These are phyloP conservation scores for Aspergillus caelatus DNA, from an alignment of 2,329 filamentous ascomycete genomes.

Conservation along the genomic window DNA sequence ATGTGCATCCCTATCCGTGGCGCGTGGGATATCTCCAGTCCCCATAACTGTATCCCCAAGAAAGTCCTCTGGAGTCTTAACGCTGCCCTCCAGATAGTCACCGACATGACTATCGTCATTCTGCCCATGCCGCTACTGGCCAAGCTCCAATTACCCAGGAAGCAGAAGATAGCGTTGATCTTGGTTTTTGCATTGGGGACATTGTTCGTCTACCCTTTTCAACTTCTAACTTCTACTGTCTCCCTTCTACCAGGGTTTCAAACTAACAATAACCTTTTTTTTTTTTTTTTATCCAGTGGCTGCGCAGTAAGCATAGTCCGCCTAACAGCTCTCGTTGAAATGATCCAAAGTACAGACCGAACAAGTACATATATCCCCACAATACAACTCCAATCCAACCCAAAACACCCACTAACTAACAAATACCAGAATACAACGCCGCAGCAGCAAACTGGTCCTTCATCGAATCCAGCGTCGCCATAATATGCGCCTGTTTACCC, in stretches of 20 bases:
- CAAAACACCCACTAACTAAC: not conserved
- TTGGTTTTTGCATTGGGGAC: constrained; percentile 33
- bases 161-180: constrained; percentile 29
- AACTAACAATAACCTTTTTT: not conserved
- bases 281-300: constrained; percentile 22
- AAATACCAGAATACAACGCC: constrained; percentile 25
- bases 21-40: constrained; percentile 25
- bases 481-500: constrained; percentile 36
- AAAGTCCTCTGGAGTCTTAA: constrained; percentile 32
- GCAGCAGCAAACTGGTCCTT: constrained; percentile 33
- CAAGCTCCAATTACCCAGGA: constrained; percentile 24
- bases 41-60: constrained; percentile 24
- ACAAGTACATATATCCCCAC: constrained; percentile 20
- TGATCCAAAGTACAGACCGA: constrained; percentile 20
- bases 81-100: constrained; percentile 31
- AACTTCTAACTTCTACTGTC: too few relatives aligned
- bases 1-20: constrained; percentile 29
- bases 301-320: constrained; percentile 32
- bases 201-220: constrained; percentile 22
- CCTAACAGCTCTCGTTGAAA: constrained; percentile 20
- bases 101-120: constrained; percentile 29
- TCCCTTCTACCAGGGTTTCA: too few relatives aligned
- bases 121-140: constrained; percentile 30
- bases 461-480: constrained; percentile 34
- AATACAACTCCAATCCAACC: not conserved